These are phyloP conservation scores for Auriscalpium vulgare DNA, from an alignment of 768 basidiomycete genomes.

Conservation along the genomic window DNA sequence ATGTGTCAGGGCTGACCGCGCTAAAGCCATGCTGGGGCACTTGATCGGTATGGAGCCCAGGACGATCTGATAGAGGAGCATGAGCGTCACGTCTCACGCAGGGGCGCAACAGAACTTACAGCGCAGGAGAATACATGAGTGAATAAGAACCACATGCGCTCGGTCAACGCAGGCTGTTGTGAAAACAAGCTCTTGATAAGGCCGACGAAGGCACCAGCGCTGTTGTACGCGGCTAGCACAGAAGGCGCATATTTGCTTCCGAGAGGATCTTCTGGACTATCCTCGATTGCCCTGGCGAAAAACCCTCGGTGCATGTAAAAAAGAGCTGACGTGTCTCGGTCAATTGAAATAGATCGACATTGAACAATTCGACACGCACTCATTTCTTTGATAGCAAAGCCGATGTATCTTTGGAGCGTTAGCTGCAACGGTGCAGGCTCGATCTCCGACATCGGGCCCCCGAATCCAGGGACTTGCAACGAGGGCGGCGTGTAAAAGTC, in stretches of 20 bases:
- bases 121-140: slow-evolving; percentile 69
- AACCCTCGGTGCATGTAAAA: slow-evolving; percentile 73
- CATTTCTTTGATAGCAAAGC: slow-evolving; percentile 63
- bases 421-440: slow-evolving; percentile 46
- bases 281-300: slow-evolving; percentile 63
- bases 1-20: slow-evolving; percentile 59
- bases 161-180: slow-evolving; percentile 57
- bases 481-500: slow-evolving; percentile 57
- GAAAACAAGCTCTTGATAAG: slow-evolving; percentile 56
- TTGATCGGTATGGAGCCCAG: slow-evolving; percentile 63
- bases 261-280: slow-evolving; percentile 54
- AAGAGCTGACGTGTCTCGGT: slow-evolving; percentile 32
- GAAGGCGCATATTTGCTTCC: slow-evolving; percentile 63
- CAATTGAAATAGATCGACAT: neutral
- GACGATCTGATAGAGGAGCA: slow-evolving; percentile 41
- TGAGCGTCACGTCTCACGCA: neutral
- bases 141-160: slow-evolving; percentile 67
- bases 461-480: slow-evolving; percentile 56
- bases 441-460: slow-evolving; percentile 31
- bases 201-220: slow-evolving; percentile 61
- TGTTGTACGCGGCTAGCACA: slow-evolving; percentile 61
- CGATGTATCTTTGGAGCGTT: slow-evolving; percentile 60
- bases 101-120: slow-evolving; percentile 29
- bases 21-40: slow-evolving; percentile 49
- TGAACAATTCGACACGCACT: slow-evolving; percentile 30